Base-by-base conservation (phyloP, 164 flowering plant genomes). In the Piper longum region DNA sequence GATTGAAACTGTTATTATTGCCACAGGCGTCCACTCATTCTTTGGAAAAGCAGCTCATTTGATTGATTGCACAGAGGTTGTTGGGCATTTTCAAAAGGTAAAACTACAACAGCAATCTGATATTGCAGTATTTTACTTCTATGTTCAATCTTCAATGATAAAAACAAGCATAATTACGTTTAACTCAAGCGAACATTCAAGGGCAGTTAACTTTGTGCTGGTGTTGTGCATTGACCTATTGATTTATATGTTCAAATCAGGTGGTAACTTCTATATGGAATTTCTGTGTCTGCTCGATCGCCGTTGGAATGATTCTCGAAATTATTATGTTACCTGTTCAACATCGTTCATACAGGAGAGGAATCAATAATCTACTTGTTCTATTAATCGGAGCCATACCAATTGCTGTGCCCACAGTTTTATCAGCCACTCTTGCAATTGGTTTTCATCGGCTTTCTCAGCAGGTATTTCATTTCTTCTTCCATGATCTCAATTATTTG, bases 281-380 rank as follows among this genome's bases (percentile, higher is more conserved):
- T 71, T 88, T 88, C 83, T 88, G 96, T 77, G 85, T 88, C 73
- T 85, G 91, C 79, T 85, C 96, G 4, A 88, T 88, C 64, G 96
- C 96, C 43, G 82, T 88, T 43, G 91, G 91, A 65, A 83, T 88
- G 80, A 68, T 85, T 71, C 76, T 86, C 70, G 96, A 88, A 75
- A 85, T 88, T 75, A 86, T 88, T 62, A 88, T 88, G 96, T 88
- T 72, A 73, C 85, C 96, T 5, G 68, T 88, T 58, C 91, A 88
- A 65, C 81, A 79, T 3, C 88, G 90, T 2, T 67, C 87, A 51
- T 88, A 88, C 70, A 76, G 96, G 61, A 76, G 66, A 48, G 96
- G 96, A 66, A 81, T 88, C 70, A 78, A 88, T 75, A 86, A 86
- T 76, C 89, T 88, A 68, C 96, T 88, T 71, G 96, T 88, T 60